Evolutionary conservation across 2,329 filamentous ascomycete genomes (phyloP).

Genomic region (Colletotrichum coccodes): DNA sequence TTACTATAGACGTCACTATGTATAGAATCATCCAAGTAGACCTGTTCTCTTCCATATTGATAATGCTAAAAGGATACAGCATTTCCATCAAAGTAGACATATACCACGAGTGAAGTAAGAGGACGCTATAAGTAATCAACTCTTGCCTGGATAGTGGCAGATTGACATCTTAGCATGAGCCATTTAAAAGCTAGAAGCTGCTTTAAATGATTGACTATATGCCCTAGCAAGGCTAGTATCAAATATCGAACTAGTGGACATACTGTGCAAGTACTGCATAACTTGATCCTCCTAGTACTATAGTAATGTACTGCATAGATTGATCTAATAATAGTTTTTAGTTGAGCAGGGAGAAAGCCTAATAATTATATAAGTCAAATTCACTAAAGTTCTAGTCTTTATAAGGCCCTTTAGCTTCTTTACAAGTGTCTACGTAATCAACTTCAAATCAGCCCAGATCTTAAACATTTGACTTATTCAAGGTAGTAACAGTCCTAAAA

Average conservation of each 20-base stretch:
- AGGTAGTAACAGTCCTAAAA: background rate
- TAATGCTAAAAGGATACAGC: background rate
- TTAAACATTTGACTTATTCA: no score
- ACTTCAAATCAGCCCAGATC: no score
- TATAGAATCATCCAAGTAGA: background rate
- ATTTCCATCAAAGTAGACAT: background rate
- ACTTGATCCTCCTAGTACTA: background rate
- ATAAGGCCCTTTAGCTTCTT: no score
- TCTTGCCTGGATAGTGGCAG: background rate
- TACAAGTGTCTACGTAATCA: no score
- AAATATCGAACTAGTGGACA: background rate
- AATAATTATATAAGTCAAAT: background rate
- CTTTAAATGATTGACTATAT: background rate
- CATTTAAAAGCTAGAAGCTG: background rate
- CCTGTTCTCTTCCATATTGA: background rate
- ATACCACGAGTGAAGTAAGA: background rate
- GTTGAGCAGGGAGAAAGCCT: no score
- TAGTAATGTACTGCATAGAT: background rate
- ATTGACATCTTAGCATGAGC: background rate
- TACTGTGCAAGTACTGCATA: background rate
- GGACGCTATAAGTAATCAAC: background rate
- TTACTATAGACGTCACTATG: background rate
- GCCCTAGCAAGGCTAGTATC: background rate
- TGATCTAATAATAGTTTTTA: background rate
- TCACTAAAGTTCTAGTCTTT: background rate